Evolutionary conservation across 2,329 filamentous ascomycete species (phyloP).

Genomic region (Botryotinia convoluta): DNA sequence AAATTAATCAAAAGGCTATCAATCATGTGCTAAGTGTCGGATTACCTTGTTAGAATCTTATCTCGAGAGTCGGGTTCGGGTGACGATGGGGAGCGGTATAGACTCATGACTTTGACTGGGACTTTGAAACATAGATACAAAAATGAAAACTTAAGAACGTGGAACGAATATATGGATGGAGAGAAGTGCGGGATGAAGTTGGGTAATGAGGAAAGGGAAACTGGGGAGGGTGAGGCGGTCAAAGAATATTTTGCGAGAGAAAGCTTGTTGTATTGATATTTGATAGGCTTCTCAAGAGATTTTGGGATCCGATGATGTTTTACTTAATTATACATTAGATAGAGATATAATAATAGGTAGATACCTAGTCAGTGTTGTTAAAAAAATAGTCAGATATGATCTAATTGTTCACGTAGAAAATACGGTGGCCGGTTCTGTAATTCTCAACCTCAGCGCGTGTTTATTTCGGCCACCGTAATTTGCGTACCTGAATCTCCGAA

Average conservation of each 20-base stretch:
- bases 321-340: background rate
- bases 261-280: background rate
- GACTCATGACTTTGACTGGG: background rate
- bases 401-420: no score
- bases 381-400: background rate
- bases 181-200: background rate
- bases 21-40: background rate
- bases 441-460: accelerated
- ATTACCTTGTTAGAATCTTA: background rate
- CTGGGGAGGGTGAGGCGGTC: background rate
- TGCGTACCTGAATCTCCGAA: background rate
- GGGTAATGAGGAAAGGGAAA: background rate
- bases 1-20: background rate
- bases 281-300: background rate
- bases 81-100: background rate
- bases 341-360: background rate
- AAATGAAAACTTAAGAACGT: background rate
- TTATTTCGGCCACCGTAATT: background rate
- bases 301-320: background rate
- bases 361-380: background rate
- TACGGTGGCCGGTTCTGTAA: background rate
- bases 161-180: background rate
- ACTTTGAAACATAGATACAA: no score
- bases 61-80: no score
- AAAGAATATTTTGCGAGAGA: background rate